Evolutionary conservation across 2,329 filamentous ascomycete species (phyloP), one percentile per base, ranked within the genome.

Genomic region (Fusarium poae): DNA sequence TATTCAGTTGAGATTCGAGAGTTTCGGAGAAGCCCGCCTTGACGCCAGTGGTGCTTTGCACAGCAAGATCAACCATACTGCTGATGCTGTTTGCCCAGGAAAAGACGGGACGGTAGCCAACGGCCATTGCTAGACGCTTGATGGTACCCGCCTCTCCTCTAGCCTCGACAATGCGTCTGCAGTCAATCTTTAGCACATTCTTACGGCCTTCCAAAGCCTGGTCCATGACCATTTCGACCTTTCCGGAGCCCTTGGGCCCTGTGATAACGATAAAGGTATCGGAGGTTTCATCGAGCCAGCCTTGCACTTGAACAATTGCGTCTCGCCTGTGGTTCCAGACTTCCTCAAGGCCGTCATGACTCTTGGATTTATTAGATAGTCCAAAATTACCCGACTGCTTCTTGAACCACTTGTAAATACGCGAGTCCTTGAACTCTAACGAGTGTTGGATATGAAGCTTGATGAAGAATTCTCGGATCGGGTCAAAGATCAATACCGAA

Each of bases 11-110:
- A 1, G 92, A 90, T 76, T 97, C 95, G 29, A 97, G 82, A 0
- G 94, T 97, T 77, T 97, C 95, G 0, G 93, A 97, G 76, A 98
- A 97, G 10, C 94, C 94, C 8, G 94, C 92, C 80, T 98, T 97
- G 60, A 97, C 92, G 15, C 95, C 95, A 21, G 95, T 97, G 15
- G 96, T 96, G 72, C 94, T 92, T 77, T 97, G 95, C 2, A 96
- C 93, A 23, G 95, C 96, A 37, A 98, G 86, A 73, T 98, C 96
- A 68, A 97, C 85, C 80, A 97, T 88, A 77, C 94, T 97, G 79
- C 92, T 97, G 70, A 98, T 88, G 75, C 90, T 97, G 79, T 98
- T 97, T 81, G 97, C 92, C 92, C 94, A 98, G 0, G 93, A 97
- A 78, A 99, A 99, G 0, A 99, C 89, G 0, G 96, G 96, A 11